Base-by-base conservation (phyloP, 106 monocot genomes). In the Dendrobium nobile region DNA sequence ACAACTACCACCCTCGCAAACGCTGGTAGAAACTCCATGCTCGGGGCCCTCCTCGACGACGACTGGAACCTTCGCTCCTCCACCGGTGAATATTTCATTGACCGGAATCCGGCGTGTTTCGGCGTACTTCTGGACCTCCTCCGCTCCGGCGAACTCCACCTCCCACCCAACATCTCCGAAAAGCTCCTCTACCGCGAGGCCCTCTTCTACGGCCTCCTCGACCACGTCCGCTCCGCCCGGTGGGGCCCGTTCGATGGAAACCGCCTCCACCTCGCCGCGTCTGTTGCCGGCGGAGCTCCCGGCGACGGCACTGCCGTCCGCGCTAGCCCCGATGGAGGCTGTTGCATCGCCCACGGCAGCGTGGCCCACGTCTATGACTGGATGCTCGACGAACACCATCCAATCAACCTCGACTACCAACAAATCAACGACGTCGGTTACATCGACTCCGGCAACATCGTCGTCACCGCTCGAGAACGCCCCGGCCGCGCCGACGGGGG, bases 281-380 rank as follows among this genome's bases (percentile, higher is more conserved):
- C 93, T 8, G 85, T 93, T 44, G 11, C 87, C 61, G 93, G 93
- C 16, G 56, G 58, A 5, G 93, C 96, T 16, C 93, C 96, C 20
- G 96, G 96, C 13, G 93, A 96, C 41, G 93, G 93, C 43, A 90
- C 91, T 18, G 91, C 96, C 67, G 68, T 96, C 67, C 87, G 93
- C 59, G 96, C 96, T 26, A 83, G 80, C 47, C 96, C 96, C 20
- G 93, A 93, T 77, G 96, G 96, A 24, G 96, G 96, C 7, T 96
- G 93, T 87, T 96, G 93, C 85, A 93, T 96, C 45, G 93, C 96
- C 27, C 93, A 96, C 82, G 93, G 96, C 41, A 85, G 87, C 77
- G 65, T 93, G 27, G 93, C 87, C 26, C 96, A 92, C 77, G 90
- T 93, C 33, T 96, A 96, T 80, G 85, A 93, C 80, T 96, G 96